Evolutionary conservation across 352 stramenopile genomes (phyloP), one percentile per base, ranked within the genome.

Genomic region (Blastocystis sp.): DNA sequence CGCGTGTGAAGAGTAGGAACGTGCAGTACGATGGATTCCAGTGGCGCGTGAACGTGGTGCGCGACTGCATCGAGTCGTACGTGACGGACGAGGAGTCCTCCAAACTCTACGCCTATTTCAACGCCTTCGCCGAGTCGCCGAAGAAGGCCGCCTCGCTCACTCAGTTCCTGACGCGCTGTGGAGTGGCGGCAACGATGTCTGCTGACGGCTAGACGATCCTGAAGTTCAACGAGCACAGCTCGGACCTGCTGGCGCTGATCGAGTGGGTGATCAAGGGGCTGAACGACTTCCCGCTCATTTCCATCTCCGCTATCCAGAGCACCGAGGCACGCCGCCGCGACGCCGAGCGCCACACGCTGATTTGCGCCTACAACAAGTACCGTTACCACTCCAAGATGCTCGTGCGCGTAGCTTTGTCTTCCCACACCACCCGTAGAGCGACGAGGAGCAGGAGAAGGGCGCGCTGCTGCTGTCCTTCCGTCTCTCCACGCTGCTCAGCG

Each of bases 11-110:
- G 21, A 6, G 11, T 88, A 88, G 78, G 24, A 79, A 88, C 19
- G 54, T 79, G 6, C 78, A 88, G 57, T 88, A 88, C 42, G 78
- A 88, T 60, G 78, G 78, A 24, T 88, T 88, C 45, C 78, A 88
- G 38, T 88, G 78, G 78, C 78, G 78, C 14, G 68, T 88, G 64
- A 88, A 88, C 48, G 78, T 88, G 21, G 43, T 88, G 10, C 60
- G 78, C 11, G 78, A 88, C 43, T 88, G 78, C 38, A 68, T 88
- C 43, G 78, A 88, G 45, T 64, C 59, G 3, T 88, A 88, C 60
- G 42, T 74, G 14, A 76, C 57, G n/a, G 78, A 88, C 28, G 78
- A 88, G 21, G 78, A 88, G 19, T 62, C 48, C 7, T 69, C 1
- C 17, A 24, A 54, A 19, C 60, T 88, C 0, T 88, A 76, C 68